Evolutionary conservation across 2,329 filamentous ascomycete species (phyloP), one percentile per base, ranked within the genome.

Genomic region (Stachybotrys echinatus): DNA sequence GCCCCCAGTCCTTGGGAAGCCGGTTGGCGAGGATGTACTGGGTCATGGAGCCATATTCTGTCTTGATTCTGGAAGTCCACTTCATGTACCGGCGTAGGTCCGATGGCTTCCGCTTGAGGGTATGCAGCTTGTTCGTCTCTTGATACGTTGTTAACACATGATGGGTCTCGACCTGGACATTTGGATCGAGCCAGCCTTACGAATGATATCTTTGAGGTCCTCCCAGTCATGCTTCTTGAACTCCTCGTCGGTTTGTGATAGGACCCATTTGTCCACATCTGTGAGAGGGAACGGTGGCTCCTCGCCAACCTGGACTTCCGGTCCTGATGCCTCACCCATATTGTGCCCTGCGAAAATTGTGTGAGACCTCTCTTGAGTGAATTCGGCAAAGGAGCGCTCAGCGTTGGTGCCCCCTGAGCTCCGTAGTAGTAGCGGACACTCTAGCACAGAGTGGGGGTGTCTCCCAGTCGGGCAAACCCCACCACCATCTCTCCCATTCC

Each of bases 61-160:
- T 76, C 58, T 87, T 86, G 47, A 87, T 83, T 51, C 84, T 75
- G 45, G 81, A 74, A 14, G 86, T 89, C 79, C 87, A 96, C 62
- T 85, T 74, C 59, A 92, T 84, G 63, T 96, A 96, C 39, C 80
- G 79, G 48, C 87, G 79, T 52, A 96, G 74, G 58, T 95, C 87
- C 22, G 87, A 91, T 1, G 92, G 91, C 51, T 85, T 83, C 37
- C 92, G 81, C 64, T 89, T 89, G 58, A 96, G 85, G 21, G 80
- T 75, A 54, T 87, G 81, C 52, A 96, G 84, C 34, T 85, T 71
- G 61, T 85, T 85, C 48, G 64, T 69, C 47, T 67, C 74, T 81
- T 39, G 8, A 20, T n/a, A 7, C 19, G 34, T 23, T 27, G 31
- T 48, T 46, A 42, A 21, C 18, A 31, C 18, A 40, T 38, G 42